Conservation (phyloP, 2,329 filamentous ascomycete genomes). For the Trichoderma polysporum region DNA sequence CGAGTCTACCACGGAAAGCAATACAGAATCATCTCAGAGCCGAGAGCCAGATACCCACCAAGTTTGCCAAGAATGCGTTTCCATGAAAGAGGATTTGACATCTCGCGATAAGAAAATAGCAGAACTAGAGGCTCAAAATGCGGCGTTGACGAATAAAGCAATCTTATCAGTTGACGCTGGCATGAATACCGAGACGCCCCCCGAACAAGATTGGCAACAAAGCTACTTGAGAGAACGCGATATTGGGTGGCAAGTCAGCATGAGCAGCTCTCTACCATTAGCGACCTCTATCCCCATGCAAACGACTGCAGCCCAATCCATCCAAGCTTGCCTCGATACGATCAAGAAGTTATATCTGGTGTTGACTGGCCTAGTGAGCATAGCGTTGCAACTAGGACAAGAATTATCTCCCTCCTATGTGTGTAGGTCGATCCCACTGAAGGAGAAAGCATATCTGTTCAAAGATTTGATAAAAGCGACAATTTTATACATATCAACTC, state of each 20-base stretch:
- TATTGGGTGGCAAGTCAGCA: background rate
- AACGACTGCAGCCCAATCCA: background rate
- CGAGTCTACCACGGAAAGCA: background rate
- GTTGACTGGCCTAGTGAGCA: background rate
- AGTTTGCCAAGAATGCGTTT: background rate
- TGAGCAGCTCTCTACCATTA: background rate
- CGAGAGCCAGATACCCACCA: background rate
- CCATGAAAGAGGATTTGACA: background rate
- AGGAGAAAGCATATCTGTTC: background rate
- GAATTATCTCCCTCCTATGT: background rate
- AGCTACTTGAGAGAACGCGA: background rate
- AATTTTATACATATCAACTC: constrained; percentile 18
- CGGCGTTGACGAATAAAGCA: background rate
- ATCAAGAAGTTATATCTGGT: background rate
- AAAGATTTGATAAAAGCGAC: background rate
- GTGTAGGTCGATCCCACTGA: background rate
- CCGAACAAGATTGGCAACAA: background rate
- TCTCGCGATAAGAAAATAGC: background rate
- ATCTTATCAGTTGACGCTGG: background rate
- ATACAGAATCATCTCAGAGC: background rate
- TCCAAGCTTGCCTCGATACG: background rate
- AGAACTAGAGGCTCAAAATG: background rate
- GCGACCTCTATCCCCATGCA: background rate
- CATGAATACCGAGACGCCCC: background rate
- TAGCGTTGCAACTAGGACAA: background rate